Percentiles rank a stretch among this genome's conserved stretches.
phyloP scores from a whole-genome alignment of 2,329 filamentous ascomycete species.

The Paramyrothecium sp. region DNA sequence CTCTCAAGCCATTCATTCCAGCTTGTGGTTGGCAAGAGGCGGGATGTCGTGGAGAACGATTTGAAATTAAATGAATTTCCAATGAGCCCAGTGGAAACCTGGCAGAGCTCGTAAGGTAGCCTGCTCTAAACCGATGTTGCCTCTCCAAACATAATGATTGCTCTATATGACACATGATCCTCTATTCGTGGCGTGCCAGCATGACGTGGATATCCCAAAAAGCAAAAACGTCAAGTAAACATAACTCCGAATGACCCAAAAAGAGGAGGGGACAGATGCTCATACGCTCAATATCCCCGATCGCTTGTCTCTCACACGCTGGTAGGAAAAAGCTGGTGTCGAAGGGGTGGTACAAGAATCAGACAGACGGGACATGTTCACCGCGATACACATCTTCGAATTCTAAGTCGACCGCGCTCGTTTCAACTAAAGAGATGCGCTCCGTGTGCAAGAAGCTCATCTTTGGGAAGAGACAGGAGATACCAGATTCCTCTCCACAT shows the following conservation, averaged over 20 bases:
- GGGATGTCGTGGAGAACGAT: too few relatives aligned
- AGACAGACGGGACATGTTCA: not conserved
- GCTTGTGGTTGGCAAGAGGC: too few relatives aligned
- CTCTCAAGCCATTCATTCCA: too few relatives aligned
- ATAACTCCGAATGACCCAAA: not conserved
- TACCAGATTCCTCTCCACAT: not conserved
- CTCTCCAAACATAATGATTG: not conserved
- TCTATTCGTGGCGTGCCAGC: not conserved
- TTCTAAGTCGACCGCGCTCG: not conserved
- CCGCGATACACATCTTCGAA: not conserved
- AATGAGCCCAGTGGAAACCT: too few relatives aligned
- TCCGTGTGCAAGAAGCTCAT: not conserved
- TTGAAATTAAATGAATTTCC: too few relatives aligned
- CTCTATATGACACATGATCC: not conserved
- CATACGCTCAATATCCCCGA: too few relatives aligned
- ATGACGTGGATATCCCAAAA: not conserved
- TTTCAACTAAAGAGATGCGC: not conserved
- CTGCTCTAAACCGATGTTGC: slow-evolving; percentile 11
- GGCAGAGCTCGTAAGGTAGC: not conserved
- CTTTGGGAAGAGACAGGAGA: not conserved
- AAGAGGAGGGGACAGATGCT: not conserved
- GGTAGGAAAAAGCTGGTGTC: not conserved
- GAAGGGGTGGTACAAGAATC: not conserved
- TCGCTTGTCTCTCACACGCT: not conserved
- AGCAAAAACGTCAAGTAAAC: not conserved